Percentiles rank a stretch among this genome's conserved stretches.
Evolutionary conservation across 1,284 basidiomycete species (phyloP).

Genomic region (Trichosporon inkin): DNA sequence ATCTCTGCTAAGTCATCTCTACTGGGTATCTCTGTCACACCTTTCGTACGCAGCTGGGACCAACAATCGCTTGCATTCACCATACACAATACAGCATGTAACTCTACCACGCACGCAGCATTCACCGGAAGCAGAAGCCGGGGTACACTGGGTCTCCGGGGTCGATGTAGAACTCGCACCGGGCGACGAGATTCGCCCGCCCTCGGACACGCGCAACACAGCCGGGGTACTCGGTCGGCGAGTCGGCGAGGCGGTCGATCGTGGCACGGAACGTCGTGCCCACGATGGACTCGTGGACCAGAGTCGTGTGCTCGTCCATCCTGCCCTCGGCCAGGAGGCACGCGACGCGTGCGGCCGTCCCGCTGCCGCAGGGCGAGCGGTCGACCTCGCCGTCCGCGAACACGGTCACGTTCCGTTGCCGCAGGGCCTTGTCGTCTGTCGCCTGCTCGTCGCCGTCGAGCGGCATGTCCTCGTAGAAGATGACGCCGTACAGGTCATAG

Average conservation of each 20-base stretch:
- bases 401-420: slow-evolving; percentile 28
- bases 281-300: slow-evolving; percentile 20
- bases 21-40: not conserved
- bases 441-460: not conserved
- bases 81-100: slow-evolving; percentile 5
- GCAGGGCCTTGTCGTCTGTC: not conserved
- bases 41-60: not conserved
- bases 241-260: not conserved
- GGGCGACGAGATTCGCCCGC: slow-evolving; percentile 19
- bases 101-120: not conserved
- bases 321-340: slow-evolving; percentile 47
- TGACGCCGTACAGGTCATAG: slow-evolving; percentile 23
- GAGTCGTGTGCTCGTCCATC: slow-evolving; percentile 15
- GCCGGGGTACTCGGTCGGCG: slow-evolving; percentile 13
- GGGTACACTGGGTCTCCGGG: slow-evolving; percentile 20
- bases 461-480: slow-evolving; percentile 20
- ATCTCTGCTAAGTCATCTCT: too few species aligned
- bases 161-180: slow-evolving; percentile 18
- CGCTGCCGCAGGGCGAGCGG: slow-evolving; percentile 53
- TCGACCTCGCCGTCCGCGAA: slow-evolving; percentile 54
- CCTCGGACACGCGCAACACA: slow-evolving; percentile 20
- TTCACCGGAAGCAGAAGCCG: slow-evolving; percentile 23
- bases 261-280: slow-evolving; percentile 17
- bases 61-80: not conserved
- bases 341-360: slow-evolving; percentile 52